phyloP scores from a whole-genome alignment of 345 rosid genomes.

The Erodium maritimum region DNA sequence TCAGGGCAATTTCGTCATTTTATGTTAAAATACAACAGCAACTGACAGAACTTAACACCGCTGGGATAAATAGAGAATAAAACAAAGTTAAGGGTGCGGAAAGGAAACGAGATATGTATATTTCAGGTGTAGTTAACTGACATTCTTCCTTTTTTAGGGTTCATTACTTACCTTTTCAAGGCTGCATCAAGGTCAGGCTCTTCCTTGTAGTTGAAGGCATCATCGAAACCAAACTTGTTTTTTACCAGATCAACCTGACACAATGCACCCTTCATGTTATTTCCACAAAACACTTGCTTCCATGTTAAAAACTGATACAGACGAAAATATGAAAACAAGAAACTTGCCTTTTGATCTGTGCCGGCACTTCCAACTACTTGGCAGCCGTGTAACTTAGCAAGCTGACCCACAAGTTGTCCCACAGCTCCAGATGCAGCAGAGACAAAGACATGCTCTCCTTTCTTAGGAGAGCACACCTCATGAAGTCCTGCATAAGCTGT shows the following conservation, averaged over 20 bases:
- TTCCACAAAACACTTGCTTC: not conserved
- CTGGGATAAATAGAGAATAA: too few relatives aligned
- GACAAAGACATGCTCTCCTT: slow-evolving; percentile 48
- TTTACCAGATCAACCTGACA: slow-evolving; percentile 51
- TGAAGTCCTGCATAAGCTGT: slow-evolving; percentile 63
- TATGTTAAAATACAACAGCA: too few relatives aligned
- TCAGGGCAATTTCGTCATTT: too few relatives aligned
- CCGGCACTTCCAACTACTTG: slow-evolving; percentile 67
- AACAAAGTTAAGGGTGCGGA: too few relatives aligned
- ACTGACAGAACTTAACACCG: too few relatives aligned
- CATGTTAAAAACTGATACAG: too few relatives aligned
- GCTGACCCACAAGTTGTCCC: slow-evolving; percentile 72
- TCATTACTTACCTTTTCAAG: slow-evolving; percentile 51
- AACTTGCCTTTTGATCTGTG: slow-evolving; percentile 34
- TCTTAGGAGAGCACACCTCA: slow-evolving; percentile 50
- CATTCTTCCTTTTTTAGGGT: too few relatives aligned
- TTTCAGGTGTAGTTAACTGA: not conserved
- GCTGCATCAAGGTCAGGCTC: slow-evolving; percentile 42
- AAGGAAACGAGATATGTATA: too few relatives aligned
- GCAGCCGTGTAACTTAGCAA: slow-evolving; percentile 67
- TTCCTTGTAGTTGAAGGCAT: slow-evolving; percentile 69
- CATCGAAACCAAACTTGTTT: slow-evolving; percentile 52
- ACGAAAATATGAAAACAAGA: too few relatives aligned
- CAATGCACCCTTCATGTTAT: not conserved
- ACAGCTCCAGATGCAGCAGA: slow-evolving; percentile 74